These are phyloP conservation scores for Claviceps spartinae DNA, from an alignment of 2,329 filamentous ascomycete species.

Conservation along the genomic window DNA sequence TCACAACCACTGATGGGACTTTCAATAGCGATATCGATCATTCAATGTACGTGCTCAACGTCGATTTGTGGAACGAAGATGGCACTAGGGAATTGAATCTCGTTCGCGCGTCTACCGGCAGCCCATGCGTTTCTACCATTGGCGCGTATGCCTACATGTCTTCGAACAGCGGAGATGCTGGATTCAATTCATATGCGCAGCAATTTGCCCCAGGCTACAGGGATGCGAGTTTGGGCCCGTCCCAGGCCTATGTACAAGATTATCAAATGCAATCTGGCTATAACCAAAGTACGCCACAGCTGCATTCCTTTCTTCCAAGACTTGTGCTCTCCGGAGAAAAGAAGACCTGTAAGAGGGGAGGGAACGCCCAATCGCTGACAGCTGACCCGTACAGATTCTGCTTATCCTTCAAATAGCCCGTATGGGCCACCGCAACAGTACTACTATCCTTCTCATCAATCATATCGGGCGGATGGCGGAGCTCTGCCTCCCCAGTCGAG, in stretches of 20 bases:
- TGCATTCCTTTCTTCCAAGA: not conserved
- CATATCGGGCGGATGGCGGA: conserved; percentile 16
- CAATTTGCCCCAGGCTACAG: conserved; percentile 25
- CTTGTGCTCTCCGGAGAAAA: not conserved
- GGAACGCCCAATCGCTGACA: not conserved
- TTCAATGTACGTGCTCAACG: conserved; percentile 42
- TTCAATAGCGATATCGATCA: conserved; percentile 23
- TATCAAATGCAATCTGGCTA: conserved; percentile 19
- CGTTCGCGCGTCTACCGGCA: conserved; percentile 48
- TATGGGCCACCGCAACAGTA: conserved; percentile 26
- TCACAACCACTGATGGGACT: not conserved
- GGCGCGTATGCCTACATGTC: conserved; percentile 59
- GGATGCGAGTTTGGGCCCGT: conserved; percentile 19
- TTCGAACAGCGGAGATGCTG: conserved; percentile 26
- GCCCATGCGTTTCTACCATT: conserved; percentile 69
- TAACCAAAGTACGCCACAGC: conserved; percentile 16
- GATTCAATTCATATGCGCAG: conserved; percentile 17
- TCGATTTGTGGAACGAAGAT: conserved; percentile 55
- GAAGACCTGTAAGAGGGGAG: not conserved
- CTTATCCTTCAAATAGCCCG: conserved; percentile 18
- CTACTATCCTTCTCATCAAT: conserved; percentile 20
- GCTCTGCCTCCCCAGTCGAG: conserved; percentile 15
- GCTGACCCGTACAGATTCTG: conserved; percentile 7
- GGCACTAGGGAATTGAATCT: conserved; percentile 53
- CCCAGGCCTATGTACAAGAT: conserved; percentile 21